These are phyloP conservation scores for Amborella trichopoda DNA, from an alignment of 164 flowering plant genomes.

Conservation along the genomic window DNA sequence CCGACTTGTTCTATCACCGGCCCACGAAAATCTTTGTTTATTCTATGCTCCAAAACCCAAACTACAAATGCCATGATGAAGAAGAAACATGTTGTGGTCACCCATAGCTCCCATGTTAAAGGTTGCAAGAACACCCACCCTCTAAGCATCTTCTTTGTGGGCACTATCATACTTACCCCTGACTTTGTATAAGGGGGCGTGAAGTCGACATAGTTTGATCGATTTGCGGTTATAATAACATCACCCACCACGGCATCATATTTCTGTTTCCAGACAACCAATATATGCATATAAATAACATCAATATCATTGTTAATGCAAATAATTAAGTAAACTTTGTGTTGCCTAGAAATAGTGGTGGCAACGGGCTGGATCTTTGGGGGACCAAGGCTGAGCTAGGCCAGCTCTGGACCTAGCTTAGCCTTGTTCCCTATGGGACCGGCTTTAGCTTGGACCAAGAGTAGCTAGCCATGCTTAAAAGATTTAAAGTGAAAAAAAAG, in stretches of 20 bases:
- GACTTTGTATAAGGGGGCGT: slow-evolving; percentile 6
- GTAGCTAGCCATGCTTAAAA: no score
- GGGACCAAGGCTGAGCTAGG: no score
- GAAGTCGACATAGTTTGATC: slow-evolving; percentile 13
- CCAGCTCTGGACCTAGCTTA: no score
- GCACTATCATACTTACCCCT: slow-evolving; percentile 3
- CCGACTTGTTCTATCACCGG: slow-evolving; percentile 1
- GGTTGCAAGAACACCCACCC: slow-evolving; percentile 7
- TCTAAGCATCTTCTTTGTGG: neutral
- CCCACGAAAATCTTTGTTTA: slow-evolving; percentile 5
- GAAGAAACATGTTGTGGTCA: neutral
- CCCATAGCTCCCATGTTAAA: slow-evolving; percentile 1
- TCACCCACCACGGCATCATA: slow-evolving; percentile 19
- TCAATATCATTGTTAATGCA: no score
- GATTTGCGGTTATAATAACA: slow-evolving; percentile 10
- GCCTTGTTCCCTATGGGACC: no score
- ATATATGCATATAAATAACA: no score
- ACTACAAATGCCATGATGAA: slow-evolving; percentile 2
- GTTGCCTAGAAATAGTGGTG: no score
- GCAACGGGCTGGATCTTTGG: no score
- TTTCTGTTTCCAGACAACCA: slow-evolving; percentile 7
- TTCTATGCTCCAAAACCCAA: slow-evolving; percentile 3
- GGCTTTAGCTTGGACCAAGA: no score
- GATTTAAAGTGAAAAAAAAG: no score
- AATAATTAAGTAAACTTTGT: no score